Conservation (phyloP, 106 monocot genomes). For the Platanthera guangdongensis region DNA sequence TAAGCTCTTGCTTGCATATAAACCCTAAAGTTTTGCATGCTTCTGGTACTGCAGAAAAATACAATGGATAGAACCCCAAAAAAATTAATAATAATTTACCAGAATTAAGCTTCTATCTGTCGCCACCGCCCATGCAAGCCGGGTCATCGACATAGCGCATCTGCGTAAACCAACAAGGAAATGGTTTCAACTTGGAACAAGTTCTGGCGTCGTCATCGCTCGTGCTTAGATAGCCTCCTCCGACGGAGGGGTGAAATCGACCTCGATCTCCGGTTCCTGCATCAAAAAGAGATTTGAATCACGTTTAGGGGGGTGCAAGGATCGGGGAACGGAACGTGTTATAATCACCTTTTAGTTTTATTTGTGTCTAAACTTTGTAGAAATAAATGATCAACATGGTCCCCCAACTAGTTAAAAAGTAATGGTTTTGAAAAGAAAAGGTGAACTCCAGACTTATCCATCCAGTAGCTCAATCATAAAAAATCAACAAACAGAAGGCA, state of each 20-base stretch:
- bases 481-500: no score
- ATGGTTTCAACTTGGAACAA: not conserved
- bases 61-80: no score
- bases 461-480: no score
- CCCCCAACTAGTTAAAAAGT: no score
- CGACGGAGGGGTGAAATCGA: slow-evolving; percentile 4
- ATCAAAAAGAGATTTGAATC: not conserved
- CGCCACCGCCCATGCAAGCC: not conserved
- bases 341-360: slow-evolving; percentile 10
- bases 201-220: not conserved
- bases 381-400: no score
- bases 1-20: not conserved
- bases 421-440: no score
- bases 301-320: not conserved
- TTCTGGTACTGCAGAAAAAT: no score
- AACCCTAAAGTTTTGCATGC: no score
- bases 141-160: not conserved
- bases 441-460: no score
- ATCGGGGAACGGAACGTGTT: not conserved
- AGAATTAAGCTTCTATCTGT: not conserved
- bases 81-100: not conserved
- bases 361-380: not conserved
- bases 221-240: slow-evolving; percentile 2
- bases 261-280: slow-evolving; percentile 8
- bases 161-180: not conserved